Base-by-base conservation (phyloP, 495 filamentous ascomycete species). In the Jackrogersella minutella region DNA sequence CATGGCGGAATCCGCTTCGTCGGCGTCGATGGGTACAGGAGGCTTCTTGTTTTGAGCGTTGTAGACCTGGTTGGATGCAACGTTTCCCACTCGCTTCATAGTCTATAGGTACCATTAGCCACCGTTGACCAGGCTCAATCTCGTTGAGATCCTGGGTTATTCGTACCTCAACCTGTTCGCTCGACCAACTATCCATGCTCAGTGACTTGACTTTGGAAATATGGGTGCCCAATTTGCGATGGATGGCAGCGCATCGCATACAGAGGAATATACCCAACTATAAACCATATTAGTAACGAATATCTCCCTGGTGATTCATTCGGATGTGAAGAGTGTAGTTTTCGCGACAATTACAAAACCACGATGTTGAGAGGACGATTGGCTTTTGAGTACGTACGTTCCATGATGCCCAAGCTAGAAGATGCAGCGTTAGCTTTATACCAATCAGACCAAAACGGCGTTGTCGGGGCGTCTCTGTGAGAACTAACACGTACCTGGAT, bases 151-250 rank as follows among this genome's bases (percentile, higher is more conserved):
- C 22, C 16, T 26, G 17, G 10, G 47, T 28, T 30, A 22, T 8
- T 70, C 83, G 74, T 82, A 97, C 94, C 78, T 98, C 95, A 55
- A 99, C 93, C 78, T 99, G 96, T 31, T 97, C 95, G 73, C 87
- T 88, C 40, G 91, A 86, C 95, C 95, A 99, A 49, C 87, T 92
- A 74, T 99, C 95, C 95, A 98, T 97, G 67, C 90, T 96, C 80
- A 98, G 79, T 7, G 93, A 97, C 78, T 99, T 99, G 78, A 99
- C 92, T 77, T 98, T 99, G 41, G 94, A 97, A 57, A 99, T 91
- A 75, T 99, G 95, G 51, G 93, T 98, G 52, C 96, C 96, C 70
- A 98, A 83, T 78, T 98, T 98, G 70, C 95, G 92, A 81, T 99
- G 95, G 74, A 98, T 82, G 26, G 92, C 85, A 58, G 93, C 95